phyloP scores from a whole-genome alignment of 805 yeast species.

The Metschnikowia amazonensis region DNA sequence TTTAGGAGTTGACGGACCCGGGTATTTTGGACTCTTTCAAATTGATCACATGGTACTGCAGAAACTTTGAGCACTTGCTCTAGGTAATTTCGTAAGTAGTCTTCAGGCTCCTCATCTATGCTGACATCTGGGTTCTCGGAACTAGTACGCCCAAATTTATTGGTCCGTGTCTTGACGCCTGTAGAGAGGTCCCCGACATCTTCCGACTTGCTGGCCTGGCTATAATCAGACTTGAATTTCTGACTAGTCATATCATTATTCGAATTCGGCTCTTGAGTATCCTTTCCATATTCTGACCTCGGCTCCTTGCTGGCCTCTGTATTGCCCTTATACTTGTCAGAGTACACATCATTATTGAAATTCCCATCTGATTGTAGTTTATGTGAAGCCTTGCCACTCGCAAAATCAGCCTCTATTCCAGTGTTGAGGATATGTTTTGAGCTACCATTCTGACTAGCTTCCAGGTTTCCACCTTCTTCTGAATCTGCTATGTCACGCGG shows the following conservation, averaged over 20 bases:
- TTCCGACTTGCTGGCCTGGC: too few relatives aligned
- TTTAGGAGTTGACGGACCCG: conserved; percentile 22
- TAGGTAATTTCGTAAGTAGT: conserved; percentile 27
- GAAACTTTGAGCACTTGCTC: conserved; percentile 14
- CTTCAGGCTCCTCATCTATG: conserved; percentile 4
- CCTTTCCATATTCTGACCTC: background rate
- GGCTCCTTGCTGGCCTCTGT: background rate
- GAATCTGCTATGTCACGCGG: conserved; percentile 6
- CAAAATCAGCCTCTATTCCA: background rate
- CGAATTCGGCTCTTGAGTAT: too few relatives aligned
- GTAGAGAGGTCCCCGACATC: too few relatives aligned
- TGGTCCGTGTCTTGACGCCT: background rate
- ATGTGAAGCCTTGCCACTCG: background rate
- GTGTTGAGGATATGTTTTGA: background rate
- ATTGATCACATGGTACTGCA: conserved; percentile 3
- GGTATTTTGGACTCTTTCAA: conserved; percentile 12
- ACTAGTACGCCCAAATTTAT: background rate
- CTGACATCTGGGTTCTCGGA: background rate
- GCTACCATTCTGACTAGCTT: background rate
- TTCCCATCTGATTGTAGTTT: background rate
- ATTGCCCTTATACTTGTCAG: background rate
- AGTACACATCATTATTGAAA: background rate
- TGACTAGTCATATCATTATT: too few relatives aligned
- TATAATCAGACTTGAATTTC: background rate
- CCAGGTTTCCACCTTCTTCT: background rate